Evolutionary conservation across 192 early-diverging fungal species (phyloP).

Genomic region (Phycomyces nitens): DNA sequence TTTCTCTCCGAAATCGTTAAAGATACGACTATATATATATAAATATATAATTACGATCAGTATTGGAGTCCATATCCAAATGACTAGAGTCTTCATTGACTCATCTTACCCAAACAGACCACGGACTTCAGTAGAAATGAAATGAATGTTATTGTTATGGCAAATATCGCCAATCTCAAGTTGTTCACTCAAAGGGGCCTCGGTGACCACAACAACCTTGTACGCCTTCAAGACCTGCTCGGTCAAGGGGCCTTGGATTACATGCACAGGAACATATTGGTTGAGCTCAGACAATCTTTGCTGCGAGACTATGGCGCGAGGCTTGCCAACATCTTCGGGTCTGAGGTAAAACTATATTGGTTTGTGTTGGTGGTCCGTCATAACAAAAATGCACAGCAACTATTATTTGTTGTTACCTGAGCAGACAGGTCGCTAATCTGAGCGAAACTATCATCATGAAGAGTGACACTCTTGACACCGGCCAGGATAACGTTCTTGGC

Average conservation of each 20-base stretch:
- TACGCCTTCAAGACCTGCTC: conserved; percentile 43
- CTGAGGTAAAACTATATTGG: conserved; percentile 87
- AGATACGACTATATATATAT: conserved; percentile 57
- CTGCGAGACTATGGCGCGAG: conserved; percentile 69
- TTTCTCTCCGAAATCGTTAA: conserved; percentile 93
- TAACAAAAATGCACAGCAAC: background rate
- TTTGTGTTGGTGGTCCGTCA: background rate
- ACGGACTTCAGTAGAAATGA: conserved; percentile 83
- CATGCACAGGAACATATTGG: conserved; percentile 91
- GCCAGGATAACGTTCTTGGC: conserved; percentile 98
- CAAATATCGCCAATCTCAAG: conserved; percentile 84
- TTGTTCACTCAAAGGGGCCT: conserved; percentile 71
- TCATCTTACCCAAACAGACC: conserved; percentile 83
- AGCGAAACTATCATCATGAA: conserved; percentile 81
- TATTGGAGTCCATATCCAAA: background rate
- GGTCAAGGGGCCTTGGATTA: conserved; percentile 75
- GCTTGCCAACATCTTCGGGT: conserved; percentile 81
- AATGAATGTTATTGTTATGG: conserved; percentile 70
- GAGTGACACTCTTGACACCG: conserved; percentile 97
- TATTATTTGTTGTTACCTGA: conserved; percentile 53
- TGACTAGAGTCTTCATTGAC: background rate
- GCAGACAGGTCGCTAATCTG: conserved; percentile 83
- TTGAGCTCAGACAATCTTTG: conserved; percentile 93
- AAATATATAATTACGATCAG: conserved; percentile 11
- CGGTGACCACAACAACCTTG: conserved; percentile 86